Percentiles rank a stretch among this genome's conserved stretches.
These are phyloP conservation scores for Thielaviopsis ethacetica DNA, from an alignment of 2,329 filamentous ascomycete species.

Conservation along the genomic window DNA sequence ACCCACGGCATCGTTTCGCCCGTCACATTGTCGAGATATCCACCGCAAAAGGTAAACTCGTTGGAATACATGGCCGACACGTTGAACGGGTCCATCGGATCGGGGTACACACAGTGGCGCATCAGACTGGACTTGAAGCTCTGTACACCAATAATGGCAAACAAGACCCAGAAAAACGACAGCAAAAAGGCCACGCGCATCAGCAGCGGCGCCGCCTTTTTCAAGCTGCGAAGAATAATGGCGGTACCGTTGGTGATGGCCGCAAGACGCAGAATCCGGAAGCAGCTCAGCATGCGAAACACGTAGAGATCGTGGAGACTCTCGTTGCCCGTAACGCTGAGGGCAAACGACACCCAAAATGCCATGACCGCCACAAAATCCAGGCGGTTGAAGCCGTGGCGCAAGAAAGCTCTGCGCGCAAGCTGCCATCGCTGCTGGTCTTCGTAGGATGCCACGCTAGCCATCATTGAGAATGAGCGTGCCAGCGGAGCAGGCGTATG, in stretches of 20 bases:
- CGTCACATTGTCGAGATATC: conserved; percentile 49
- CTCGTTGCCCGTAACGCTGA: conserved; percentile 57
- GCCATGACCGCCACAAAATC: conserved; percentile 91
- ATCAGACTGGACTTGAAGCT: conserved; percentile 78
- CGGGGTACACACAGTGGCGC: conserved; percentile 64
- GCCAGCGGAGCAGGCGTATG: conserved; percentile 16
- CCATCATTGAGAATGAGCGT: conserved; percentile 51
- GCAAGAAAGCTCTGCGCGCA: conserved; percentile 77
- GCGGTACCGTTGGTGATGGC: conserved; percentile 86
- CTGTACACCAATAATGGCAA: conserved; percentile 91
- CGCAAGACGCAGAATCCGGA: conserved; percentile 82
- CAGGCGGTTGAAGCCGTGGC: conserved; percentile 88
- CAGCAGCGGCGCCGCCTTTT: conserved; percentile 82
- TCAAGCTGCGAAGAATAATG: conserved; percentile 85
- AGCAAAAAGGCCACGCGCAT: conserved; percentile 90
- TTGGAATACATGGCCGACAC: conserved; percentile 42
- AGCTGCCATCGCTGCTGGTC: conserved; percentile 73
- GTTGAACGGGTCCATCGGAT: conserved; percentile 41
- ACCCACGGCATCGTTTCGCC: conserved; percentile 52
- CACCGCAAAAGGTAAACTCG: conserved; percentile 67
- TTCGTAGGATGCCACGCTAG: conserved; percentile 44
- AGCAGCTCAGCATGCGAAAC: conserved; percentile 90
- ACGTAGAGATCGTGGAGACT: conserved; percentile 59
- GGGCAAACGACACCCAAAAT: conserved; percentile 78
- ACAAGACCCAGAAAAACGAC: conserved; percentile 92